Evolutionary conservation across 2,329 filamentous ascomycete genomes (phyloP).

Genomic region (Microcera coccophila): DNA sequence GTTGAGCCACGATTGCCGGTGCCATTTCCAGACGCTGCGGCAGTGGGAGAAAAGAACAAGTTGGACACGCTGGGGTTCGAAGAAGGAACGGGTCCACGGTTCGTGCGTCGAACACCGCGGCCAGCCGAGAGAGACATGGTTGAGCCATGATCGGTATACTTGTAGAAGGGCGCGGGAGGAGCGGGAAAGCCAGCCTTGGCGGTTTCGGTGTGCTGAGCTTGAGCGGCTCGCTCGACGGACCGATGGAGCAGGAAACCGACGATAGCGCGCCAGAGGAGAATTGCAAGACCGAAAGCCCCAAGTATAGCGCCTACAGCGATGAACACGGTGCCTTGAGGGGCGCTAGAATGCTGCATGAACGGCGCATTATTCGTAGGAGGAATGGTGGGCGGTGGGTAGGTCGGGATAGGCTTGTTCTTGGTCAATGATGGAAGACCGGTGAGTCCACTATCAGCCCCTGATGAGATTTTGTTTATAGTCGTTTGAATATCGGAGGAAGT

Average conservation of each 20-base stretch:
- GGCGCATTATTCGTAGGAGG: slow-evolving; percentile 81
- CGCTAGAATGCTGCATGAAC: slow-evolving; percentile 81
- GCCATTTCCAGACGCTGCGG: slow-evolving; percentile 61
- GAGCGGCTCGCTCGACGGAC: slow-evolving; percentile 81
- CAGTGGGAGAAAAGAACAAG: slow-evolving; percentile 94
- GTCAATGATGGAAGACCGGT: slow-evolving; percentile 43
- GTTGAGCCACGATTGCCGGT: slow-evolving; percentile 64
- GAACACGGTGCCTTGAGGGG: slow-evolving; percentile 93
- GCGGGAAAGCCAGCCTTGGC: slow-evolving; percentile 63
- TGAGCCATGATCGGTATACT: slow-evolving; percentile 58
- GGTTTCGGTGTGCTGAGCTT: slow-evolving; percentile 65
- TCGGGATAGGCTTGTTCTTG: slow-evolving; percentile 38
- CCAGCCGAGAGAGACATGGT: slow-evolving; percentile 48
- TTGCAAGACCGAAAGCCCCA: slow-evolving; percentile 74
- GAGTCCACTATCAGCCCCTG: slow-evolving; percentile 20
- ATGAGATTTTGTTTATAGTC: slow-evolving; percentile 13
- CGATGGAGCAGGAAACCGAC: slow-evolving; percentile 90
- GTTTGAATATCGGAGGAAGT: slow-evolving; percentile 13
- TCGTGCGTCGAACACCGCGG: slow-evolving; percentile 50
- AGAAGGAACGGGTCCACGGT: slow-evolving; percentile 50
- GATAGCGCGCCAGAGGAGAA: slow-evolving; percentile 82
- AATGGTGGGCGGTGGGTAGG: slow-evolving; percentile 69
- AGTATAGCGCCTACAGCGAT: slow-evolving; percentile 89
- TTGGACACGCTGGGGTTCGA: slow-evolving; percentile 61
- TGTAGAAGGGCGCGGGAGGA: slow-evolving; percentile 59